Percentiles rank a stretch among this genome's conserved stretches.
Evolutionary conservation across 768 basidiomycete species (phyloP).

Genomic region (Amanita phalloides): DNA sequence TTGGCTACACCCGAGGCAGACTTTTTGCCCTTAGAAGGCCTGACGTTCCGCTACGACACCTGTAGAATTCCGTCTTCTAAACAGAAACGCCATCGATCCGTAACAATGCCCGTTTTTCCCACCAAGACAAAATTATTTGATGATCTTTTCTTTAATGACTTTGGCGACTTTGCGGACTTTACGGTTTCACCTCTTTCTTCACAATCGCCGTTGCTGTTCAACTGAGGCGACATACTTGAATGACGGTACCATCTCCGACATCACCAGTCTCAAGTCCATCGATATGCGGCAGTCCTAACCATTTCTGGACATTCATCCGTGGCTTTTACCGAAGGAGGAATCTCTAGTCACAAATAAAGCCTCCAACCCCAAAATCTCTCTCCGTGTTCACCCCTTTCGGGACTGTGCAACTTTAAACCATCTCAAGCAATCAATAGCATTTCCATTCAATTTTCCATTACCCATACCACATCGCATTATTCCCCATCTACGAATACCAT

Average conservation of each 20-base stretch:
- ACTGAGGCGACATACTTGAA: constrained; percentile 21
- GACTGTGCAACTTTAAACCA: constrained; percentile 11
- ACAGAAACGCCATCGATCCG: constrained; percentile 19
- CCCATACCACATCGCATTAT: not conserved
- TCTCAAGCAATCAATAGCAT: constrained; percentile 9
- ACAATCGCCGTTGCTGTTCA: constrained; percentile 33
- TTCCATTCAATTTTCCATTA: not conserved
- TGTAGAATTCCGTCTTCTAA: constrained; percentile 16
- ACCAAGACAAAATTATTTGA: constrained; percentile 34
- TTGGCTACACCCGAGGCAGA: constrained; percentile 47
- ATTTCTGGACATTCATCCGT: not conserved
- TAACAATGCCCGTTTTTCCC: constrained; percentile 22
- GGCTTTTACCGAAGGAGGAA: not conserved
- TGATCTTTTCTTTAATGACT: constrained; percentile 25
- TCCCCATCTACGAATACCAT: not conserved
- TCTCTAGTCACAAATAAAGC: not conserved
- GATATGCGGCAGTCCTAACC: not conserved
- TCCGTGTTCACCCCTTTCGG: constrained; percentile 11
- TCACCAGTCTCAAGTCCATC: not conserved
- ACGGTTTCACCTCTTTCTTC: constrained; percentile 31
- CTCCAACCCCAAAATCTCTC: constrained; percentile 8
- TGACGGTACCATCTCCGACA: constrained; percentile 2
- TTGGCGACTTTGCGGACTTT: constrained; percentile 11
- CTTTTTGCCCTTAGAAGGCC: constrained; percentile 25
- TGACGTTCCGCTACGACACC: constrained; percentile 24